Evolutionary conservation across 192 early-diverging fungal species (phyloP), one percentile per base, ranked within the genome.

Genomic region (Coemansia sp.): DNA sequence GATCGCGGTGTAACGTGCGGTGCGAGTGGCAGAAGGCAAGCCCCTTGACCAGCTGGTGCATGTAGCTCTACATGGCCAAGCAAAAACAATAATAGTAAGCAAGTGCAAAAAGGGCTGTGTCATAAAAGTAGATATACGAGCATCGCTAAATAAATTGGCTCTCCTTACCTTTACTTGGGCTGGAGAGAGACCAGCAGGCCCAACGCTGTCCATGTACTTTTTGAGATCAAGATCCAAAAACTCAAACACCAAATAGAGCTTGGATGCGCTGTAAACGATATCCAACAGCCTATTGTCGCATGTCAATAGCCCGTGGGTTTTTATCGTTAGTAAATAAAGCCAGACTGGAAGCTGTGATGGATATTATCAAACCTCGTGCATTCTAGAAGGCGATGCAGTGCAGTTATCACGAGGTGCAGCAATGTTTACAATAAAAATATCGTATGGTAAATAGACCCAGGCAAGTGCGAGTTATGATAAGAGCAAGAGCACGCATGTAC

Each of bases 211-310:
- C 91, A 93, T 94, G 82, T 91, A 93, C 75, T 89, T 90, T 70
- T 94, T 94, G 62, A 94, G 76, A 63, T 94, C 98, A 30, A 96
- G 80, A 75, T 99, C 97, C 62, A 96, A 76, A 69, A 90, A 99
- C 76, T 99, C 98, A 81, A 99, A 97, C 3, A 98, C 94, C 28
- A 99, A 82, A 73, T 93, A 97, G 16, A 99, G 88, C 70, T 93
- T 93, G 23, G 86, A 85, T 32, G 96, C 95, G 43, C 87, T 87
- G 75, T 96, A 89, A 50, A 96, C 90, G 55, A 96, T 91, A 71
- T 98, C 97, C 28, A 94, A 53, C 52, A 99, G 80, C 60, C 95
- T 96, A 75, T 61, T 23, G 19, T 17, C 7, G 30, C 14, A 47
- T 47, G 46, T 4, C 42, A 43, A 43, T 46, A 46, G 43, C 17